Conservation (phyloP, 495 filamentous ascomycete species). For the Geoglossum glabrum region DNA sequence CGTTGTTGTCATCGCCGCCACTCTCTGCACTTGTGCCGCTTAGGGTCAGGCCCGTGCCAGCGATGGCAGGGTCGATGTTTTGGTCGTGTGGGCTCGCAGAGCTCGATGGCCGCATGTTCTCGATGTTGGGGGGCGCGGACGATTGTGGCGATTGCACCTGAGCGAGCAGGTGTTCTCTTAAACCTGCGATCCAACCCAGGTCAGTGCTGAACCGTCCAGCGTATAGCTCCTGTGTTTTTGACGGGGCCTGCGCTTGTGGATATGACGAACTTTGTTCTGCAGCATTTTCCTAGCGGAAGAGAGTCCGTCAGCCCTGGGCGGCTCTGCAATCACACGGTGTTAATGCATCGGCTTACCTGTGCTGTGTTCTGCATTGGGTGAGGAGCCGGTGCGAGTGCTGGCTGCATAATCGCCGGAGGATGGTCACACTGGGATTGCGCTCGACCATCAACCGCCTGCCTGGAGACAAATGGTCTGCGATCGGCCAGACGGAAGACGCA, state of each 20-base stretch:
- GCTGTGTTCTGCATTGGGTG: slow-evolving; percentile 35
- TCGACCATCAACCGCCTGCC: background rate
- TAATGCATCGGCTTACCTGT: slow-evolving; percentile 27
- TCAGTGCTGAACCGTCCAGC: background rate
- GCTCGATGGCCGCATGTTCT: slow-evolving; percentile 23
- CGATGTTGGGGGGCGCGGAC: slow-evolving; percentile 6
- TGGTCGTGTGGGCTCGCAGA: slow-evolving; percentile 23
- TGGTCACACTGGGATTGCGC: background rate
- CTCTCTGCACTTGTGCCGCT: slow-evolving; percentile 5
- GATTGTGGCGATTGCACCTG: slow-evolving; percentile 21
- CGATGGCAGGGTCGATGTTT: slow-evolving; percentile 19
- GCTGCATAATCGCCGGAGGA: slow-evolving; percentile 26
- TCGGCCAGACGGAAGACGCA: background rate
- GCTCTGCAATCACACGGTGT: background rate
- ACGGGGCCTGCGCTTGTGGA: background rate
- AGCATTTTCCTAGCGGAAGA: slow-evolving; percentile 25
- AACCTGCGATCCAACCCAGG: slow-evolving; percentile 17
- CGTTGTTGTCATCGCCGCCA: slow-evolving; percentile 13
- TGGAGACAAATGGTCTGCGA: background rate
- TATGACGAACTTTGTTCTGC: slow-evolving; percentile 28
- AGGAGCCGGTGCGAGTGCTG: slow-evolving; percentile 34
- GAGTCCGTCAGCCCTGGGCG: background rate
- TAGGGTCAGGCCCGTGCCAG: slow-evolving; percentile 3
- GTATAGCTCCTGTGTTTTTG: background rate
- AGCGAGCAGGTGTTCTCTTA: slow-evolving; percentile 32